Evolutionary conservation across 495 filamentous ascomycete genomes (phyloP).

Genomic region (Penicillium longicatenatum): DNA sequence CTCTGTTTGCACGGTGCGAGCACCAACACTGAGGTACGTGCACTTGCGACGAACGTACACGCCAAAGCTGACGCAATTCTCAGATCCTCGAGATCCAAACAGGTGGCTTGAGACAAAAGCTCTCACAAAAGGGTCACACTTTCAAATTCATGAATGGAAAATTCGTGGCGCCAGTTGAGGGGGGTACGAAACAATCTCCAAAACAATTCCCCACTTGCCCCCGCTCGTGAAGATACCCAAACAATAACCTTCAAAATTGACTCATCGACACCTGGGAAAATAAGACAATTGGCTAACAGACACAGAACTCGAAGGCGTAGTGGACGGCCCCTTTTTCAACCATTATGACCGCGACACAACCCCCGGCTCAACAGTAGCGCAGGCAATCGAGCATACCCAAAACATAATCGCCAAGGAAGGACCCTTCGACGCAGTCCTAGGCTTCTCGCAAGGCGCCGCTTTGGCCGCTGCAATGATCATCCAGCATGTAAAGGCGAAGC

Average conservation of each 20-base stretch:
- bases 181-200: conserved; percentile 23
- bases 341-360: conserved; percentile 31
- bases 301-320: conserved; percentile 38
- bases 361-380: conserved; percentile 29
- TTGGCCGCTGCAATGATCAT: conserved; percentile 39
- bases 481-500: conserved; percentile 35
- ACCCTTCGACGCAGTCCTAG: conserved; percentile 51
- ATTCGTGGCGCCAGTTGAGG: conserved; percentile 28
- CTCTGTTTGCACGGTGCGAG: conserved; percentile 44
- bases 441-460: conserved; percentile 48
- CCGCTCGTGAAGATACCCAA: neutral
- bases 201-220: neutral
- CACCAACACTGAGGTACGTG: conserved; percentile 38
- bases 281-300: neutral
- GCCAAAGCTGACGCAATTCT: conserved; percentile 8
- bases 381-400: conserved; percentile 36
- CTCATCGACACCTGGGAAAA: too few species aligned
- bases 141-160: conserved; percentile 41
- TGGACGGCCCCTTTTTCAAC: conserved; percentile 42
- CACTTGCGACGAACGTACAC: neutral
- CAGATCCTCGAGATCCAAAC: conserved; percentile 47
- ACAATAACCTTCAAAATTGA: neutral
- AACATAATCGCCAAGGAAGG: conserved; percentile 36
- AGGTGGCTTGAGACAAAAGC: conserved; percentile 36
- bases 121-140: conserved; percentile 34